Base-by-base conservation (phyloP, 2,329 filamentous ascomycete genomes). In the Xylaria digitata region DNA sequence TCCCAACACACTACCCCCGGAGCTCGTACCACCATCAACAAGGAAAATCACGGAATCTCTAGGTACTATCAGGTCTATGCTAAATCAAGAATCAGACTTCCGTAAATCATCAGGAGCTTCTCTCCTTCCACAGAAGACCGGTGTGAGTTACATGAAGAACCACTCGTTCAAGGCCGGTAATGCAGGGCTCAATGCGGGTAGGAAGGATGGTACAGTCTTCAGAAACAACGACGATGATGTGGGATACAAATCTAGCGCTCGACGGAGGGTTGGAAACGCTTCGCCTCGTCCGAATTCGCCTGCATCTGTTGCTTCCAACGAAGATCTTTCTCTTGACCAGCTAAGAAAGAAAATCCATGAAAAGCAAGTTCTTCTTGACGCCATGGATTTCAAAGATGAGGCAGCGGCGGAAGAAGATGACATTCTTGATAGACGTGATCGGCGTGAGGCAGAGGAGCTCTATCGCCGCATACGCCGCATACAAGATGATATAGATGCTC, bases 61-160 rank as follows among this genome's bases (percentile, higher is more conserved):
- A 69, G 95, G 94, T 59, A 92, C 94, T 2, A 91, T 99, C 78
- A 98, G 97, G 80, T 93, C 89, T 19, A 86, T 98, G 80, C 86
- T 99, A 30, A 91, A 92, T 61, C 89, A 95, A 75, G 95, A 98
- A 80, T 96, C 96, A 0, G 93, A 97, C 75, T 87, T 90, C 65
- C 88, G 96, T 49, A 97, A 97, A 84, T 91, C 90, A 70, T 93
- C 93, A 1, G 95, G 96, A 3, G 95, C 95, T 8, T 92, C 94
- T 73, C 83, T 99, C 68, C 89, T 98, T 67, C 95, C 96, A 3
- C 96, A 98, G 78, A 94, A 93, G 81, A 98, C 96, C 11, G 96
- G 96, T n/a, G 94, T 99, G 19, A 98, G 95, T 81, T 98, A 98
- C 75, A 86, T 98, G 74, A 99, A 99, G 81, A 94, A 89, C 62